Evolutionary conservation across 23 red algal genomes (phyloP).

Genomic region (Agarophyton chilense): DNA sequence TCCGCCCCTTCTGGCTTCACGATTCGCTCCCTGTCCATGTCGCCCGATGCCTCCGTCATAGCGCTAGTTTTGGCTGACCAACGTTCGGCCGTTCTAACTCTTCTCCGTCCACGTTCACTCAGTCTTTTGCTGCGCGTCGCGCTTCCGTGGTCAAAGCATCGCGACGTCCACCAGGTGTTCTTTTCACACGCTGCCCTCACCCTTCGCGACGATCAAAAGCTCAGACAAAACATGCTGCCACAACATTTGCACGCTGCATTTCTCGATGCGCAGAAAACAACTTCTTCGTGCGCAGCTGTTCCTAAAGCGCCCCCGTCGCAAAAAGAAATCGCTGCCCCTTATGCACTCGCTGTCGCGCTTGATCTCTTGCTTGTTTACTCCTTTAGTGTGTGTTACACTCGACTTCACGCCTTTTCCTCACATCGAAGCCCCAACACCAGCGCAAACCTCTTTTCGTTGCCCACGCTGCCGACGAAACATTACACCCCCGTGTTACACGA

Average conservation of each 20-base stretch:
- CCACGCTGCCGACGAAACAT: neutral
- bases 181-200: neutral
- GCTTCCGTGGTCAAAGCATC: neutral
- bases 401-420: neutral
- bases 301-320: neutral
- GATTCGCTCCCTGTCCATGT: neutral
- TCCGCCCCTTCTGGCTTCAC: neutral
- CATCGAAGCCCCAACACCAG: neutral
- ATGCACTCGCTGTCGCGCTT: neutral
- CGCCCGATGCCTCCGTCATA: constrained; percentile 11
- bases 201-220: neutral
- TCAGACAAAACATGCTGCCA: constrained; percentile 2
- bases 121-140: constrained; percentile 1
- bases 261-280: neutral
- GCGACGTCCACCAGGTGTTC: neutral
- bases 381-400: neutral
- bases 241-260: constrained; percentile 2
- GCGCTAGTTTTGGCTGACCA: constrained; percentile 15
- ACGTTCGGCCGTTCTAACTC: neutral
- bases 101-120: constrained; percentile 10
- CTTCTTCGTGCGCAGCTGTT: neutral
- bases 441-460: neutral
- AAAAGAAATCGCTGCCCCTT: neutral
- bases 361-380: constrained; percentile 6
- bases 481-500: constrained; percentile 1